These are phyloP conservation scores for Pichia sp. DNA, from an alignment of 1,139 yeast genomes.

Conservation along the genomic window DNA sequence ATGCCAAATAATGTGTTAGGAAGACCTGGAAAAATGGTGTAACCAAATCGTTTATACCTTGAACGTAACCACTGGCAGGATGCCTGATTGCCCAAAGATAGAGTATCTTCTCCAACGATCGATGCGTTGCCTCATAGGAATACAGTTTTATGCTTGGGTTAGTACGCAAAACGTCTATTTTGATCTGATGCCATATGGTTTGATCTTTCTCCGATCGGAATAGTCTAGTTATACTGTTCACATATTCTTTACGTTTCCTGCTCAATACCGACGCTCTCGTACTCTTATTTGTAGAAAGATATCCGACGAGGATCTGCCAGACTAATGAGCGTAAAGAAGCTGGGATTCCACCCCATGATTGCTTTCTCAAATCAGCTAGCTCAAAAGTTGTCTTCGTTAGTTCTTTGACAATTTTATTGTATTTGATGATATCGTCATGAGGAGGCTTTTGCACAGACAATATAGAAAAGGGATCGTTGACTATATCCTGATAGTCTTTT, in stretches of 20 bases:
- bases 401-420: slow-evolving; percentile 61
- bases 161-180: slow-evolving; percentile 92
- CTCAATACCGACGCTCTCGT: slow-evolving; percentile 66
- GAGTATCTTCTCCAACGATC: slow-evolving; percentile 71
- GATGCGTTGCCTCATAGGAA: slow-evolving; percentile 64
- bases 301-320: slow-evolving; percentile 89
- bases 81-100: slow-evolving; percentile 96
- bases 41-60: slow-evolving; percentile 91
- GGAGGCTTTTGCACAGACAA: slow-evolving; percentile 38
- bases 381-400: slow-evolving; percentile 62
- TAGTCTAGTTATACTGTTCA: slow-evolving; percentile 57
- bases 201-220: slow-evolving; percentile 65
- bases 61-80: slow-evolving; percentile 99
- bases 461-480: slow-evolving; percentile 36
- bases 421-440: slow-evolving; percentile 43
- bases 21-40: slow-evolving; percentile 94
- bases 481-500: slow-evolving; percentile 27
- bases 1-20: slow-evolving; percentile 57
- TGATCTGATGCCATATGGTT: slow-evolving; percentile 91
- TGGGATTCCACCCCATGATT: slow-evolving; percentile 96
- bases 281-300: slow-evolving; percentile 78
- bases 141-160: slow-evolving; percentile 80
- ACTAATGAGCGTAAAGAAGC: slow-evolving; percentile 71
- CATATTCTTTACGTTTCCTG: slow-evolving; percentile 81
- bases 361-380: slow-evolving; percentile 60